Evolutionary conservation across 2,329 filamentous ascomycete genomes (phyloP).

Genomic region (Arthrobotrys iridis): DNA sequence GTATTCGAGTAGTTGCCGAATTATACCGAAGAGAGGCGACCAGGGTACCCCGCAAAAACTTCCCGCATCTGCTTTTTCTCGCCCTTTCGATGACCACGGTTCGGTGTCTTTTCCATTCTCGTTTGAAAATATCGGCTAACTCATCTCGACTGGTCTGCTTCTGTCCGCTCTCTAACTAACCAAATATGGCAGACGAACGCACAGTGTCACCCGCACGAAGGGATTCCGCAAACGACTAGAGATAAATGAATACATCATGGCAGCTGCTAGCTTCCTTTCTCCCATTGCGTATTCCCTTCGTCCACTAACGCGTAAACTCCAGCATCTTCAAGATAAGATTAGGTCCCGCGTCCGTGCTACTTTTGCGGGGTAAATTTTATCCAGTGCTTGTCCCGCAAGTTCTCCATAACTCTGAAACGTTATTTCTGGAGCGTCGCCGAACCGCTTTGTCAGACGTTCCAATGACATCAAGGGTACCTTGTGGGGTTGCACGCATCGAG

Average conservation of each 20-base stretch:
- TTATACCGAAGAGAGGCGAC: background rate
- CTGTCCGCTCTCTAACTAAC: background rate
- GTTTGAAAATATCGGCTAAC: constrained; percentile 31
- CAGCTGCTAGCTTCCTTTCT: constrained; percentile 39
- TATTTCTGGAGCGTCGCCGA: constrained; percentile 37
- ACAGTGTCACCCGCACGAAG: constrained; percentile 28
- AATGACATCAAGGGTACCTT: constrained; percentile 10
- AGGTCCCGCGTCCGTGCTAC: background rate
- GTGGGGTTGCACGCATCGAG: constrained; percentile 10
- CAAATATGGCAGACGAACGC: constrained; percentile 1
- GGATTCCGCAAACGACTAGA: constrained; percentile 28
- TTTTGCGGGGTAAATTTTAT: constrained; percentile 15
- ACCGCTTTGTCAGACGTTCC: background rate
- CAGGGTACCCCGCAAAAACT: constrained; percentile 15
- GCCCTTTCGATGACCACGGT: constrained; percentile 8
- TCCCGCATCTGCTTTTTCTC: constrained; percentile 13
- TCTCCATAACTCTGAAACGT: background rate
- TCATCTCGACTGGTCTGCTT: constrained; percentile 28
- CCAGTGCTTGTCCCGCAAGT: constrained; percentile 7
- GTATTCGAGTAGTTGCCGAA: constrained; percentile 1
- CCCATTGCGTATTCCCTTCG: constrained; percentile 44
- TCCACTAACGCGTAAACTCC: constrained; percentile 40
- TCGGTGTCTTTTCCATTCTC: background rate
- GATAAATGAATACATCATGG: background rate
- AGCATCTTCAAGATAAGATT: constrained; percentile 9